Evolutionary conservation across 2,329 filamentous ascomycete genomes (phyloP), one percentile per base, ranked within the genome.

Genomic region (Penicillium oxalicum): DNA sequence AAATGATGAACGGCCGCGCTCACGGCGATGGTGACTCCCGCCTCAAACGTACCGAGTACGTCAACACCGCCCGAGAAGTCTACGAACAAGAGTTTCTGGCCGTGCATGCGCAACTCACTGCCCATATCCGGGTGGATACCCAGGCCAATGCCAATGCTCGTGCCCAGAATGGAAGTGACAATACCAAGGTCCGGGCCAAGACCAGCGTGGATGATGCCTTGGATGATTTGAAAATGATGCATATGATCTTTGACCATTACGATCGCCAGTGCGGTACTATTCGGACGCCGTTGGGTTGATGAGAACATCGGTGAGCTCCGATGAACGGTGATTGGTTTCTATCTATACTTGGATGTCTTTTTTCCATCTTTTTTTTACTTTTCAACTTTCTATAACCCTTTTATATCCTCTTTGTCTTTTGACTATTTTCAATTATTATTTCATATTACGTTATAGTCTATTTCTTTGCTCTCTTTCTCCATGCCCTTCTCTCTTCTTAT

Each of bases 31-130:
- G 28, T 6, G 18, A 18, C 18, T 37, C 50, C 24, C 45, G 38
- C 0, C 42, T 59, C 4, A 57, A 60, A 48, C 55, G 56, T n/a
- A 60, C 58, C 2, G 64, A 67, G 49, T 57, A 56, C 7, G 45
- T 64, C 27, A 67, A 64, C 41, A 63, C 60, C 24, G 67, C 65
- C 49, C 62, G 68, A 36, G 70, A 73, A 45, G 60, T 68, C 2
- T 71, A 69, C 50, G 60, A 58, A 38, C 57, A 59, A 12, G 66
- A 72, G 46, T 58, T 73, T 45, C 53, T 56, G 43, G 64, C 63
- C 29, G 55, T 73, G 56, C 58, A 72, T 55, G 58, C 59, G 5
- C 70, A 67, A 51, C 47, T 72, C 5, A 55, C 60, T 4, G 54
- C 61, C 18, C 61, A 55, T 3, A 53, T 53, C 2, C 61, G 55